Evolutionary conservation across 208 protist species (phyloP).

Genomic region (Leishmania tarentolae): DNA sequence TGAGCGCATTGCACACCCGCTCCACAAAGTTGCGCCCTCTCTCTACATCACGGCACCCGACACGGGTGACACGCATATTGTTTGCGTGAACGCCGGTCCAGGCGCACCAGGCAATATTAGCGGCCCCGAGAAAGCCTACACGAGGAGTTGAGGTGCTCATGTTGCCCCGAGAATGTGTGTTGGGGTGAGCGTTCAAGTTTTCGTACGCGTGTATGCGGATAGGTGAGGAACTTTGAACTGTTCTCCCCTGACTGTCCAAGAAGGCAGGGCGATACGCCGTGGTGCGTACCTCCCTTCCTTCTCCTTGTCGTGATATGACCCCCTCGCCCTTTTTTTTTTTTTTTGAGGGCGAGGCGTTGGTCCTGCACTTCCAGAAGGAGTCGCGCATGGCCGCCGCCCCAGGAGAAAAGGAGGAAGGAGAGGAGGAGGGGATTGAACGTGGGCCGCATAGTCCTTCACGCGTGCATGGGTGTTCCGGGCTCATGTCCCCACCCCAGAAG

Average conservation of each 20-base stretch:
- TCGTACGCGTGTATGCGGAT: too few species aligned
- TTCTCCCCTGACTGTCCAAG: not conserved
- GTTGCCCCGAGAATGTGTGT: not conserved
- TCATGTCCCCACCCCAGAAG: not conserved
- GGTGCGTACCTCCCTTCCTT: not conserved
- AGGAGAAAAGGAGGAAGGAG: not conserved
- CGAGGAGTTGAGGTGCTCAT: constrained; percentile 32
- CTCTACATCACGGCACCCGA: constrained; percentile 49
- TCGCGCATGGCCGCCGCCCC: not conserved
- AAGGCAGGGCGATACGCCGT: not conserved
- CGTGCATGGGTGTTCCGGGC: not conserved
- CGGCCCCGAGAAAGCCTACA: constrained; percentile 61
- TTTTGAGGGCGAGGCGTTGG: not conserved
- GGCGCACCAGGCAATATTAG: constrained; percentile 43
- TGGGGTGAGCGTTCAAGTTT: not conserved
- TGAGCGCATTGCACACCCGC: constrained; percentile 26
- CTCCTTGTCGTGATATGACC: not conserved
- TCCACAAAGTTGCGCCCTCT: constrained; percentile 39
- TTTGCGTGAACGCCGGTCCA: constrained; percentile 45
- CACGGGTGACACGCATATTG: constrained; percentile 40
- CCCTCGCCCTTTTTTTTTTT: not conserved
- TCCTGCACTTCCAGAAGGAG: not conserved
- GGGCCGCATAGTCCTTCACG: not conserved
- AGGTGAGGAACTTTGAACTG: not conserved
- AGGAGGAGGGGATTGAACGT: not conserved